Conservation (phyloP, 495 filamentous ascomycete genomes). For the Penicillium cinerascens region DNA sequence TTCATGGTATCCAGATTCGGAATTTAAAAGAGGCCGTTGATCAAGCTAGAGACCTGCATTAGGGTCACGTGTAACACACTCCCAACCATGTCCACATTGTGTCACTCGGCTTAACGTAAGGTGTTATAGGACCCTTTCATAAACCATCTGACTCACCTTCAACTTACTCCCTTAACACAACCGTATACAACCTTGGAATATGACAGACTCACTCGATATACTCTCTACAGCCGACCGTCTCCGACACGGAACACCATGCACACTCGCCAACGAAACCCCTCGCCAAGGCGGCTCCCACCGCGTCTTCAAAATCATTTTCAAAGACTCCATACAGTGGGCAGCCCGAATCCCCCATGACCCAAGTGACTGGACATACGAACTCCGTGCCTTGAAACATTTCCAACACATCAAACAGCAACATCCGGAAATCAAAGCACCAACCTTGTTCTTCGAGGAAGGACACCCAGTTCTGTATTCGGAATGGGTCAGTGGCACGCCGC, state of each 20-base stretch:
- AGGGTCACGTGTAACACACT: too few species aligned
- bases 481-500: constrained; percentile 15
- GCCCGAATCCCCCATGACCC: constrained; percentile 5
- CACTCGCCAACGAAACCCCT: constrained; percentile 9
- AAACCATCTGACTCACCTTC: too few species aligned
- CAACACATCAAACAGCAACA: constrained; percentile 9
- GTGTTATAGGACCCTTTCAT: too few species aligned
- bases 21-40: too few species aligned
- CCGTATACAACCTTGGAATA: too few species aligned
- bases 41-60: too few species aligned
- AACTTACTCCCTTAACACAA: too few species aligned
- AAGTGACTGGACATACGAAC: constrained; percentile 8
- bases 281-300: constrained; percentile 9
- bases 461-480: constrained; percentile 16
- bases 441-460: constrained; percentile 4
- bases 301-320: constrained; percentile 14
- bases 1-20: too few species aligned
- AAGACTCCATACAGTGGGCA: constrained; percentile 18
- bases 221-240: background rate
- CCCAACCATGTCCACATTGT: too few species aligned
- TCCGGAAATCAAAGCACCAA: constrained; percentile 6
- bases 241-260: background rate
- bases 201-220: background rate
- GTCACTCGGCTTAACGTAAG: too few species aligned
- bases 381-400: constrained; percentile 7